A percentile compares a stretch with the other conserved stretches of the same genome.
Evolutionary conservation across 176 grass and related monocot genomes (phyloP).

Genomic region (Aegilops tauschii): DNA sequence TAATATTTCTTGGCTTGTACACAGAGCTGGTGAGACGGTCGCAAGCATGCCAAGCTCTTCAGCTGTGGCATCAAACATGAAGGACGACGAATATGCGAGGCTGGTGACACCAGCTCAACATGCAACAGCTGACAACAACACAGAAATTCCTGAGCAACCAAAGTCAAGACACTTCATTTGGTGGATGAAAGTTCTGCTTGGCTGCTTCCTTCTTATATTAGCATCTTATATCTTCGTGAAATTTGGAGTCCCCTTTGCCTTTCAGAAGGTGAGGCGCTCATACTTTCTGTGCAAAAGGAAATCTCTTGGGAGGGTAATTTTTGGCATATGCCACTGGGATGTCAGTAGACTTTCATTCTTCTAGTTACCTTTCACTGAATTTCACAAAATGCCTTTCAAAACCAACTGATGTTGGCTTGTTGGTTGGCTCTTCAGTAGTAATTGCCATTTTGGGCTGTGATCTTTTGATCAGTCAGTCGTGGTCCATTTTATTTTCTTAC

Average conservation of each 20-base stretch:
- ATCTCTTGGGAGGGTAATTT: neutral
- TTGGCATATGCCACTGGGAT: neutral
- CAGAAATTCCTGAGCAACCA: slow-evolving; percentile 21
- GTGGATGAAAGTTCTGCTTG: slow-evolving; percentile 80
- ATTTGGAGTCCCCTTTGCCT: slow-evolving; percentile 85
- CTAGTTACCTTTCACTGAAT: neutral
- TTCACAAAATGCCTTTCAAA: neutral
- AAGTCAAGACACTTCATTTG: slow-evolving; percentile 52
- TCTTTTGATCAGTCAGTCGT: neutral
- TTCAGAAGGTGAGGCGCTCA: slow-evolving; percentile 61
- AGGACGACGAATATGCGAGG: slow-evolving; percentile 80
- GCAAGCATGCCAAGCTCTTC: slow-evolving; percentile 34
- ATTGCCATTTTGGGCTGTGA: neutral
- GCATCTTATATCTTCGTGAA: slow-evolving; percentile 55
- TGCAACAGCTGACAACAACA: slow-evolving; percentile 30
- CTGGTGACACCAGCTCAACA: slow-evolving; percentile 50
- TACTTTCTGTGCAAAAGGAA: neutral
- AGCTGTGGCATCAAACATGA: slow-evolving; percentile 24
- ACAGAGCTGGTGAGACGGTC: slow-evolving; percentile 11
- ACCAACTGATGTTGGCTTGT: neutral
- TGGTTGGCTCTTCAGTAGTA: neutral
- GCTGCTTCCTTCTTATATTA: slow-evolving; percentile 47
- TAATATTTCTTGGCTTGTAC: slow-evolving; percentile 17
- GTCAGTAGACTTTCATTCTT: neutral
- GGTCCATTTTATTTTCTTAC: neutral